Evolutionary conservation across 352 stramenopile genomes (phyloP), one percentile per base, ranked within the genome.

Genomic region (Blastocystis sp.): DNA sequence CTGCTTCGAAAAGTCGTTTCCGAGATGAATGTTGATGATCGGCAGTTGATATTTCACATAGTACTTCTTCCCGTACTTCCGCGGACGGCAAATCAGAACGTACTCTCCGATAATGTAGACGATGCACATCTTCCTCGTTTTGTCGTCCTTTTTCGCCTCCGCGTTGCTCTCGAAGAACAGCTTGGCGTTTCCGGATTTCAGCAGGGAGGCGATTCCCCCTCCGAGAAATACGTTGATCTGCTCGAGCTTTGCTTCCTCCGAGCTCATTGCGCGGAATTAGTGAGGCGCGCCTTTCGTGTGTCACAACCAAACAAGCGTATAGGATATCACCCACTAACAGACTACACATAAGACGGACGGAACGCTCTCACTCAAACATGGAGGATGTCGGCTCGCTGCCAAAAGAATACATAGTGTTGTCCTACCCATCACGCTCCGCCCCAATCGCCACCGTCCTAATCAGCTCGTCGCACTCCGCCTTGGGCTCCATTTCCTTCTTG

Each of bases 1-100:
- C 9, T 74, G 13, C 13, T 74, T 35, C 29, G 63, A 50, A 35
- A 16, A 24, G 26, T 50, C 35, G 35, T 85, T 29, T 37, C 31
- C 45, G 9, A 85, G 16, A 67, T 26, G 74, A 29, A 67, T 41
- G 13, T 33, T 29, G 35, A 26, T 31, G 33, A 85, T 29, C 12
- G 51, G 51, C 65, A 85, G 29, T n/a, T 67, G 74, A 41, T 85
- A 85, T 41, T 85, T 85, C 16, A 85, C 74, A 41, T 85, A 85
- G 60, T 67, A 85, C 35, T 69, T 66, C 61, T 85, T 85, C 24
- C 74, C 61, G 26, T 67, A 67, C 51, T 85, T 85, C 3, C 74
- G 59, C 51, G 74, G 74, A 3, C 74, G 51, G 60, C 74, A 85
- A 24, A 85, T 66, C 10, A 85, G 60, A 31, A 85, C 12, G 21